Conservation (phyloP, 139 green algal species). For the Raphidocelis subcapitata region DNA sequence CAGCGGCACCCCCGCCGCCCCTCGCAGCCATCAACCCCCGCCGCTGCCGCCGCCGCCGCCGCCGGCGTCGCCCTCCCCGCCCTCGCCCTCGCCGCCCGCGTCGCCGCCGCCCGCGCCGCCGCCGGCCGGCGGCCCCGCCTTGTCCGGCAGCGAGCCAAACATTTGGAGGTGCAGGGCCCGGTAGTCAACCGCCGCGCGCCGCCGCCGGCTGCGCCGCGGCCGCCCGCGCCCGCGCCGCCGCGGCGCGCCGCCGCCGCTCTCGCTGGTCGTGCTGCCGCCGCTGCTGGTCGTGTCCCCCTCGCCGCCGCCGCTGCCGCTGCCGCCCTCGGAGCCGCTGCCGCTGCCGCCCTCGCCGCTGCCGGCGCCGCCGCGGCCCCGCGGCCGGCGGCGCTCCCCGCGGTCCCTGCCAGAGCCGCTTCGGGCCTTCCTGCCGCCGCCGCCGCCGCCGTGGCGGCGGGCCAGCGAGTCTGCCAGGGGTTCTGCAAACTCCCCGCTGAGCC, state of each 20-base stretch:
- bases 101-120: constrained; percentile 33
- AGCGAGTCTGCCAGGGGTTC: constrained; percentile 13
- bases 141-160: constrained; percentile 49
- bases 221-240: too few species aligned
- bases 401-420: too few species aligned
- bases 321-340: constrained; percentile 2
- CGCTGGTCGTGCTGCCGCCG: background rate
- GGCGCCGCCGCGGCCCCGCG: too few species aligned
- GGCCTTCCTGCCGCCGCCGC: background rate
- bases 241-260: too few species aligned
- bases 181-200: constrained; percentile 46
- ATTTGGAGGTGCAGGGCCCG: constrained; percentile 51
- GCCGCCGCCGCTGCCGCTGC: background rate
- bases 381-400: too few species aligned
- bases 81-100: too few species aligned
- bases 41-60: too few species aligned
- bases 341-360: constrained; percentile 10
- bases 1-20: too few species aligned
- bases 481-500: background rate
- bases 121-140: too few species aligned
- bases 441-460: background rate
- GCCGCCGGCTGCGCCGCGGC: background rate
- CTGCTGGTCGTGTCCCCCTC: constrained; percentile 2
- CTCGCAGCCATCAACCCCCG: too few species aligned
- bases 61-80: too few species aligned